phyloP scores from a whole-genome alignment of 2,329 filamentous ascomycete genomes.

The Sporothrix mexicana region DNA sequence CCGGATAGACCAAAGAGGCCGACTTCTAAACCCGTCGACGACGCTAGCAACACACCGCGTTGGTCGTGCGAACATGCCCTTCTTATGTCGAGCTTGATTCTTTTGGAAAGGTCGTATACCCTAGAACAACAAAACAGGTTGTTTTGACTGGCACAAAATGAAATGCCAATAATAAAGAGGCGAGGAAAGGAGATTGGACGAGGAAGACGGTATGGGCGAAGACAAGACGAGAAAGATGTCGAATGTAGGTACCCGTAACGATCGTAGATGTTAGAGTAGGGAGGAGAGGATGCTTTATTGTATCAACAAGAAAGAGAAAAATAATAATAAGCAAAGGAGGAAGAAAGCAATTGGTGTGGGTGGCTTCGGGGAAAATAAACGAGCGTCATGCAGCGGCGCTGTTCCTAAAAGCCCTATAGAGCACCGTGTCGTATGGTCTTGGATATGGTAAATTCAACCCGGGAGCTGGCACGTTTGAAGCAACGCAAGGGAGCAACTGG shows the following conservation, averaged over 20 bases:
- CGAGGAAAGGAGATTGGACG: not conserved
- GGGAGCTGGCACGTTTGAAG: slow-evolving; percentile 26
- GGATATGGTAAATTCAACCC: slow-evolving; percentile 21
- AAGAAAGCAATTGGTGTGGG: slow-evolving; percentile 29
- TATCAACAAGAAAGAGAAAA: slow-evolving; percentile 16
- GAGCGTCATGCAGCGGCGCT: slow-evolving; percentile 22
- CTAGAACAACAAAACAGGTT: not conserved
- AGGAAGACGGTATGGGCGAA: not conserved
- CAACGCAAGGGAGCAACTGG: slow-evolving; percentile 20
- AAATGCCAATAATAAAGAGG: too few species aligned
- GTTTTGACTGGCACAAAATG: not conserved
- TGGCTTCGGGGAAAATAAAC: slow-evolving; percentile 26
- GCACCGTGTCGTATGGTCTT: not conserved
- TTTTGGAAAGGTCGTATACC: not conserved
- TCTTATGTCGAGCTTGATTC: not conserved
- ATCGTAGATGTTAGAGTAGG: not conserved
- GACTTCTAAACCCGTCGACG: slow-evolving; percentile 15
- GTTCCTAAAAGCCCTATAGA: slow-evolving; percentile 15
- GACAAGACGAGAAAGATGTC: not conserved
- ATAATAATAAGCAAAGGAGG: not conserved
- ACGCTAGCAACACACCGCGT: slow-evolving; percentile 5
- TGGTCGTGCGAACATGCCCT: slow-evolving; percentile 31
- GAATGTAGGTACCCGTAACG: not conserved
- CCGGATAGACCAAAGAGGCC: not conserved
- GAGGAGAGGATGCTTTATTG: slow-evolving; percentile 1